Evolutionary conservation across 176 grass and related monocot genomes (phyloP).

Genomic region (Musa schizocarpa): DNA sequence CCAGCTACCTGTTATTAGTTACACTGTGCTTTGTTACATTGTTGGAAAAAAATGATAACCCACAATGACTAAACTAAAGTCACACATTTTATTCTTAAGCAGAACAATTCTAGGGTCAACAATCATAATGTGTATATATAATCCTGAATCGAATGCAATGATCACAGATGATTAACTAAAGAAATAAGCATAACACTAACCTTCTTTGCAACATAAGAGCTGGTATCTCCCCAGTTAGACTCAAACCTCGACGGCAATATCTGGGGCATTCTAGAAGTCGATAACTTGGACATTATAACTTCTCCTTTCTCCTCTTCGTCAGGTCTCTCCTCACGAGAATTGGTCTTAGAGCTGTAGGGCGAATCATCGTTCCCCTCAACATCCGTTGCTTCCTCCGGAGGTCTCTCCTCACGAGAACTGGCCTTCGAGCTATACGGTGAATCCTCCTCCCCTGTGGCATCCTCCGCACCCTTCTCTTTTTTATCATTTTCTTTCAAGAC

Average conservation of each 20-base stretch:
- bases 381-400: slow-evolving; percentile 1
- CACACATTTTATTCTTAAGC: not conserved
- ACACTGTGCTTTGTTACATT: not conserved
- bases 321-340: slow-evolving; percentile 3
- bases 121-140: not conserved
- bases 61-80: not conserved
- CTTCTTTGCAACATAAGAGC: slow-evolving; percentile 88
- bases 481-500: slow-evolving; percentile 1
- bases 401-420: not conserved
- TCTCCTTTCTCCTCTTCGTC: slow-evolving; percentile 23
- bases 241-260: slow-evolving; percentile 36
- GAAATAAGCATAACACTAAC: slow-evolving; percentile 21
- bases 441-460: slow-evolving; percentile 1
- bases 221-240: slow-evolving; percentile 64
- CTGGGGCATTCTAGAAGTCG: slow-evolving; percentile 10
- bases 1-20: not conserved
- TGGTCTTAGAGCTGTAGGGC: slow-evolving; percentile 1
- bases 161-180: not conserved
- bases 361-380: not conserved
- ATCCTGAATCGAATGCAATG: not conserved
- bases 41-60: not conserved
- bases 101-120: not conserved
- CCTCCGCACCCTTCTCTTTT: slow-evolving; percentile 2
- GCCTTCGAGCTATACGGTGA: slow-evolving; percentile 2
- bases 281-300: slow-evolving; percentile 17